Percentiles rank a stretch among this genome's conserved stretches.
Evolutionary conservation across 2,329 filamentous ascomycete species (phyloP).

Genomic region (Myrmaecium sp.): DNA sequence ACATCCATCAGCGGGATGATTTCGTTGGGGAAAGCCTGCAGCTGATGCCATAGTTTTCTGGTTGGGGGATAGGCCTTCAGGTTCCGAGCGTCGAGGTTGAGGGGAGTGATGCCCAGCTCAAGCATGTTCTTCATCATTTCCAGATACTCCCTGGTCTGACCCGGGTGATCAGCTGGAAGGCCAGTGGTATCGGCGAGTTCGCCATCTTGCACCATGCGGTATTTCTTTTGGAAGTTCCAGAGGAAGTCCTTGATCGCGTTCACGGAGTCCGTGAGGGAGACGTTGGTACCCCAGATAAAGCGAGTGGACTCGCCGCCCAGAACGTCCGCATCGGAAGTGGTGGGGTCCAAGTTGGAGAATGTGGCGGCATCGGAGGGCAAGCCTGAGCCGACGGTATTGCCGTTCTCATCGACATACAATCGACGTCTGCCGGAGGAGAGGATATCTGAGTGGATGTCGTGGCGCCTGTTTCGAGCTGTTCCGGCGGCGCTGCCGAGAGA

Average conservation of each 20-base stretch:
- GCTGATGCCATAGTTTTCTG: constrained; percentile 85
- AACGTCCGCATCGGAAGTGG: constrained; percentile 79
- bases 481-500: constrained; percentile 34
- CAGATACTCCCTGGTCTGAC: constrained; percentile 67
- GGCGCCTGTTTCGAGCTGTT: constrained; percentile 51
- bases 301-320: constrained; percentile 68
- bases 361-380: constrained; percentile 40
- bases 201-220: constrained; percentile 83
- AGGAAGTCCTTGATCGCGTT: constrained; percentile 82
- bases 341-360: constrained; percentile 55
- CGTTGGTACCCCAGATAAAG: constrained; percentile 93
- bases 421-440: constrained; percentile 37
- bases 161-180: constrained; percentile 46
- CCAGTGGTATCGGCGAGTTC: constrained; percentile 56
- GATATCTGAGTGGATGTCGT: constrained; percentile 74
- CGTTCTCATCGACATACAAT: constrained; percentile 48
- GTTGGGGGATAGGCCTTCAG: constrained; percentile 87
- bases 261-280: constrained; percentile 82
- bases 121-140: constrained; percentile 83
- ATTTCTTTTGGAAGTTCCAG: constrained; percentile 80
- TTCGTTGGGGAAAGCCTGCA: constrained; percentile 87
- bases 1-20: constrained; percentile 96
- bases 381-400: constrained; percentile 36
- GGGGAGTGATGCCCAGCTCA: constrained; percentile 61
- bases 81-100: constrained; percentile 80